Conservation (phyloP, 2,329 filamentous ascomycete species). For the Sporothrix variecibatus region DNA sequence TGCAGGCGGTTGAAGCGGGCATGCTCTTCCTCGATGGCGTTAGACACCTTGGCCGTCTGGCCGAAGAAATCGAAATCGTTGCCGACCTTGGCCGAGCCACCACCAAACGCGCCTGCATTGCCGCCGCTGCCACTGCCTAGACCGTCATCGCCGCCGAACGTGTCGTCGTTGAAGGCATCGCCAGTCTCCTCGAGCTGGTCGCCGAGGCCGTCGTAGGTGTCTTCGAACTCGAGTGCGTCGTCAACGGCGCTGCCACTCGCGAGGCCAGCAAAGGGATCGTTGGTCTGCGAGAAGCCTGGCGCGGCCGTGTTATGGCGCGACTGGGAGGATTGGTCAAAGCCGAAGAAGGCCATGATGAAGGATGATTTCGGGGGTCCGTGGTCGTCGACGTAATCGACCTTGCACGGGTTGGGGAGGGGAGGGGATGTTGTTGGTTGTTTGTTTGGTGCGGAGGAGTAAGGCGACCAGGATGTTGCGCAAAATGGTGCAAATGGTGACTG, state of each 20-base stretch:
- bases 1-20: constrained; percentile 77
- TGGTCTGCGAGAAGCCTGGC: constrained; percentile 77
- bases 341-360: constrained; percentile 82
- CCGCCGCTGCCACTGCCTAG: constrained; percentile 27
- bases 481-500: neutral
- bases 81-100: constrained; percentile 59
- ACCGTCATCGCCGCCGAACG: constrained; percentile 66
- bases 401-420: neutral
- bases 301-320: constrained; percentile 66
- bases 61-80: constrained; percentile 98
- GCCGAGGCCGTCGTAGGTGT: constrained; percentile 94
- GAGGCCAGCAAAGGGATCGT: constrained; percentile 87
- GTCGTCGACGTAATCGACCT: constrained; percentile 13
- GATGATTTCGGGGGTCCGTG: neutral
- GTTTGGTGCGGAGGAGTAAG: neutral
- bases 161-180: constrained; percentile 96
- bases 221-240: constrained; percentile 77
- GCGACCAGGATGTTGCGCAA: constrained; percentile 6
- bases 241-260: constrained; percentile 64
- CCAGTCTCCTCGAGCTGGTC: constrained; percentile 88
- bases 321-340: constrained; percentile 62
- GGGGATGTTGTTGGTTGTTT: constrained; percentile 5
- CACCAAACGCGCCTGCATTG: constrained; percentile 38
- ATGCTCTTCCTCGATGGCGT: constrained; percentile 89
- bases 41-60: constrained; percentile 81